Evolutionary conservation across 2,329 filamentous ascomycete genomes (phyloP), one percentile per base, ranked within the genome.

Genomic region (Biscogniauxia mediterranea): DNA sequence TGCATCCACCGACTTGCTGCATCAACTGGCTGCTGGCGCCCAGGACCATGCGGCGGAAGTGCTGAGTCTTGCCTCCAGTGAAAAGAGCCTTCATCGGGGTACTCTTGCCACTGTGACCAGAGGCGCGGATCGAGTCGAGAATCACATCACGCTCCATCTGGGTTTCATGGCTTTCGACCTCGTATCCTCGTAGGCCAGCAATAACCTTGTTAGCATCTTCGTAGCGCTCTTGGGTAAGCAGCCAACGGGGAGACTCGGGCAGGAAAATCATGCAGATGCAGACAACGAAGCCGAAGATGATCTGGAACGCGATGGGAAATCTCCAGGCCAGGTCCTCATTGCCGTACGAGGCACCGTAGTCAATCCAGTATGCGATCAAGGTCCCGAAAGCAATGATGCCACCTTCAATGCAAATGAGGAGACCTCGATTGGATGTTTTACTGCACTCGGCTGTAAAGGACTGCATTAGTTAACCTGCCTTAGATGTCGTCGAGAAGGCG

Each of bases 21-120:
- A 88, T 85, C 52, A 88, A 77, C 72, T 89, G 85, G 5, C 80
- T 80, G 8, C 80, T 81, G 0, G 83, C 79, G 2, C 85, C 86
- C 5, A 89, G 80, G 57, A 88, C 65, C 80, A 89, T 86, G 38
- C 87, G 81, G 7, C 86, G 82, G 75, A 88, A 83, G 69, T 89
- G 85, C 74, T 89, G 86, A 0, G 85, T 88, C 75, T 85, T 87
- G 63, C 86, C 86, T 55, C 81, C 79, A 1, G 85, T 87, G 68
- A 88, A 80, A 1, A 89, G 78, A 0, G 83, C 81, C 65, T 80
- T 83, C 71, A 83, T 70, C 0, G 79, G 80, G 0, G 79, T 81
- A 65, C 72, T 77, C 76, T 77, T 74, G 50, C 76, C 77, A 49
- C 72, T 73, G 60, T 76, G 77, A 26, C 80, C 82, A 23, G 80